A percentile compares a stretch with the other conserved stretches of the same genome.
Conservation (phyloP, 2,329 filamentous ascomycete genomes). For the Bipolaris cookei region DNA sequence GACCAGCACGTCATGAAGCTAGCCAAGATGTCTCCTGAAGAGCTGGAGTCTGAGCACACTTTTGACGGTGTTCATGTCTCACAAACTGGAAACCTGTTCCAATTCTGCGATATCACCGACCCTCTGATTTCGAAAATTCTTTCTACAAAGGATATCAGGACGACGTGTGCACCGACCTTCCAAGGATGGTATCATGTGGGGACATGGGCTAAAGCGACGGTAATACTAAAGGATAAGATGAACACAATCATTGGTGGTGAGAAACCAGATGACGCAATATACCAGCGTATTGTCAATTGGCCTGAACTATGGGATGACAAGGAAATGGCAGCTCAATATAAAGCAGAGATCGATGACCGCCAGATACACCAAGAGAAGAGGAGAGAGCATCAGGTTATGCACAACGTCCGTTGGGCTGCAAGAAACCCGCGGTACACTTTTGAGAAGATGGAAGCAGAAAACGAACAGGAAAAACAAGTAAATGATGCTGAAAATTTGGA, state of each 20-base stretch:
- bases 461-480: conserved; percentile 9
- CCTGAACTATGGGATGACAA: conserved; percentile 45
- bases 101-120: conserved; percentile 90
- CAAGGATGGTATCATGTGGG: conserved; percentile 88
- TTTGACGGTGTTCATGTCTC: conserved; percentile 81
- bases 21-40: conserved; percentile 28
- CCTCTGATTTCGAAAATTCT: conserved; percentile 73
- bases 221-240: conserved; percentile 88
- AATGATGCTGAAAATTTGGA: conserved; percentile 24
- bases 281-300: conserved; percentile 42
- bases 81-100: conserved; percentile 88
- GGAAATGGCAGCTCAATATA: conserved; percentile 38
- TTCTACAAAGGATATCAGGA: conserved; percentile 61
- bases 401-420: conserved; percentile 40
- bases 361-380: conserved; percentile 31
- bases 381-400: conserved; percentile 43
- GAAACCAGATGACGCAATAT: conserved; percentile 39
- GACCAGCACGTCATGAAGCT: conserved; percentile 36
- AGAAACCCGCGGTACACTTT: conserved; percentile 45
- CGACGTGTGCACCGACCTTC: conserved; percentile 52
- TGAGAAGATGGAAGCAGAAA: conserved; percentile 36
- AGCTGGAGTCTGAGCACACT: conserved; percentile 62
- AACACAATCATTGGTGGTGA: conserved; percentile 48
- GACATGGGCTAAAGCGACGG: conserved; percentile 80
- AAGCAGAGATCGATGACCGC: conserved; percentile 35